Evolutionary conservation across 331 rosid species (phyloP), one percentile per base, ranked within the genome.

Genomic region (Quercus phellos): DNA sequence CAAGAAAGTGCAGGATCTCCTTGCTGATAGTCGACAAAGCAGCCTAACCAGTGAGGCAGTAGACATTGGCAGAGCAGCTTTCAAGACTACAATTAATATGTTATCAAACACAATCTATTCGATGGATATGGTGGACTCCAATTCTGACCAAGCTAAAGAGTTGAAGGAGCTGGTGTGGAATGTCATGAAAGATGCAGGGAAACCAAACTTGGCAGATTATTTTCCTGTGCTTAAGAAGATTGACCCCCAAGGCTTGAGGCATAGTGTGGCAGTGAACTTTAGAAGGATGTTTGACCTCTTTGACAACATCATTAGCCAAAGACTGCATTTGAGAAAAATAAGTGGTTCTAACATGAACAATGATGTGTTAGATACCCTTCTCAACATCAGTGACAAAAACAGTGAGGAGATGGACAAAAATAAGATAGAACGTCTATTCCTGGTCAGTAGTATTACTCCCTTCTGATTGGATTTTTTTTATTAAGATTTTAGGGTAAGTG

Each of bases 61-160:
- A 12, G 81, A 87, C 42, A 14, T 81, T 21, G 86, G 88, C 7
- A 58, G 68, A 4, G 79, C 74, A 14, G 86, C 76, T 17, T 83
- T 84, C 74, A 56, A 71, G 35, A 55, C 84, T 11, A 4, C 83
- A 0, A 9, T 77, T 11, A 84, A 82, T 22, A 35, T 82, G 67
- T 54, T 87, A 21, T 84, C 86, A 0, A 84, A 81, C 68, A 84
- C 88, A 0, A 42, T 84, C 4, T 84, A 84, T 29, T 82, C 88
- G 0, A 55, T 74, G 2, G 84, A 84, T 61, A 77, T 87, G 51
- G 88, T 87, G 0, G 80, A 87, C 69, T 66, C 84, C 0, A 68
- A 12, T 29, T 82, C 87, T 1, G 78, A 79, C 54, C 21, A 71
- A 56, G 80, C 87, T 0, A 68, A 12, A 51, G 76, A 79, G 17